Evolutionary conservation across 2,329 filamentous ascomycete species (phyloP).

Genomic region (Ophiostoma sp.): DNA sequence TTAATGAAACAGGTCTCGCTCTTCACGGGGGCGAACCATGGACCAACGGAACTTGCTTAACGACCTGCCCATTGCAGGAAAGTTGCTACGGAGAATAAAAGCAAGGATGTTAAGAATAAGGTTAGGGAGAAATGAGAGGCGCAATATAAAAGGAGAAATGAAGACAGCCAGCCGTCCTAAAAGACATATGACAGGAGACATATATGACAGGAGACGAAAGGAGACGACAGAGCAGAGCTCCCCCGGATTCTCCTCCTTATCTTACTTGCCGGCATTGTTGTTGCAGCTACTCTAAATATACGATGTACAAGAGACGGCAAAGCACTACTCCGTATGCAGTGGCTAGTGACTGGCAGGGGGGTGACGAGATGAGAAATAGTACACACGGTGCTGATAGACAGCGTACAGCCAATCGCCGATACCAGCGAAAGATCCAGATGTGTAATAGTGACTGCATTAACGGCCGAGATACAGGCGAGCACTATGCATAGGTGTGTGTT

Average conservation of each 20-base stretch:
- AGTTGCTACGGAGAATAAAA: not conserved
- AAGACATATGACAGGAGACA: not conserved
- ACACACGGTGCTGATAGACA: not conserved
- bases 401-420: not conserved
- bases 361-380: not conserved
- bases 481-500: not conserved
- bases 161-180: not conserved
- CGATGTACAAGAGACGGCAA: not conserved
- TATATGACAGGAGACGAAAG: not conserved
- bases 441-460: slow-evolving; percentile 23
- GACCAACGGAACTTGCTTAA: not conserved
- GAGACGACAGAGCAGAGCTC: not conserved
- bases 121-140: not conserved
- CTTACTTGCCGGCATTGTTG: not conserved
- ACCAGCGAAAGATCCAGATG: not conserved
- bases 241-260: not conserved
- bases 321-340: not conserved
- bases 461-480: slow-evolving; percentile 27
- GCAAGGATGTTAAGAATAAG: not conserved
- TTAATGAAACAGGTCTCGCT: not conserved
- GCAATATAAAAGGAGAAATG: not conserved
- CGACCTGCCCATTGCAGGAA: not conserved
- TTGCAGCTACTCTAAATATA: slow-evolving; percentile 5
- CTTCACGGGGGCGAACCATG: not conserved
- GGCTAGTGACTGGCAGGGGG: not conserved